These are phyloP conservation scores for Vachellia pachyceras DNA, from an alignment of 306 rosid genomes.

Conservation along the genomic window DNA sequence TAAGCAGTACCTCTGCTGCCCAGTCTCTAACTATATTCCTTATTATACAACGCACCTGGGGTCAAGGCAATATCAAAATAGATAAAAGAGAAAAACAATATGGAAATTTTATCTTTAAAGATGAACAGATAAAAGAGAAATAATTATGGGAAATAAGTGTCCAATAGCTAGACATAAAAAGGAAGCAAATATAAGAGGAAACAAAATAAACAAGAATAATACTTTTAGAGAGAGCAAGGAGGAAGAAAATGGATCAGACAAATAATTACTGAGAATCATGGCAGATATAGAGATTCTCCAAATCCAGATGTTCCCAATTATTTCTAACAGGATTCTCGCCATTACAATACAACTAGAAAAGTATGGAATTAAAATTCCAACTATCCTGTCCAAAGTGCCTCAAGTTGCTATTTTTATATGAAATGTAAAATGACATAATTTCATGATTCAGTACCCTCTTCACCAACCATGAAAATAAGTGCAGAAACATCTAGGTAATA, in stretches of 20 bases:
- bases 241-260: no score
- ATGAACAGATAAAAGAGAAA: not conserved
- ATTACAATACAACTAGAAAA: not conserved
- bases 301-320: not conserved
- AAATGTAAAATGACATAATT: not conserved
- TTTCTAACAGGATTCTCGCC: not conserved
- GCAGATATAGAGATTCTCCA: not conserved
- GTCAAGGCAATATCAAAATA: slow-evolving; percentile 23
- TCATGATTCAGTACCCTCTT: not conserved
- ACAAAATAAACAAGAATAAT: no score
- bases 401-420: not conserved
- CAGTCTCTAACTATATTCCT: slow-evolving; percentile 96
- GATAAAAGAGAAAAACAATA: slow-evolving; percentile 14
- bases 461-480: not conserved
- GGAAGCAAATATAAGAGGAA: no score
- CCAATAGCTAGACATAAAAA: no score
- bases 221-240: no score
- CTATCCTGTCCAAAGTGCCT: not conserved
- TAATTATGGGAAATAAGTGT: no score
- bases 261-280: no score
- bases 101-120: not conserved
- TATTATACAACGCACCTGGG: slow-evolving; percentile 87
- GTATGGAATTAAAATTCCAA: not conserved
- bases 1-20: slow-evolving; percentile 79
- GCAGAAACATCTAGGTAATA: not conserved